A percentile compares a stretch with the other conserved stretches of the same genome.
These are phyloP conservation scores for Cystobasidiopsis lactophilus DNA, from an alignment of 768 basidiomycete genomes.

Conservation along the genomic window DNA sequence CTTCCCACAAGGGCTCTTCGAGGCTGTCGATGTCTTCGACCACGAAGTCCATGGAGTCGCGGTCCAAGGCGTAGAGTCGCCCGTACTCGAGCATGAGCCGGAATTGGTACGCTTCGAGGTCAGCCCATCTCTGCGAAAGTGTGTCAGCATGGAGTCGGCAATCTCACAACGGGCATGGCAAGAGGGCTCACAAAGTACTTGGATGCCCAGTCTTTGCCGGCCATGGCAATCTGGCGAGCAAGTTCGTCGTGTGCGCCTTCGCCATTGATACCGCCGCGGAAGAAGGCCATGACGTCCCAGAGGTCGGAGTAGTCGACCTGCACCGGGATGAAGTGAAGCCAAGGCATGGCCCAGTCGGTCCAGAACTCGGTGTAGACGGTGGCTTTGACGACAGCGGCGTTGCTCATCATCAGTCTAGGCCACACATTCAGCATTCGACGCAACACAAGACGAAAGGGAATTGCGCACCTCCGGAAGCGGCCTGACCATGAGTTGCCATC, in stretches of 20 bases:
- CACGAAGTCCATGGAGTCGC: slow-evolving; percentile 13
- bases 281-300: slow-evolving; percentile 50
- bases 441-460: not conserved
- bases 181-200: slow-evolving; percentile 8
- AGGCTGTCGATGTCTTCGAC: slow-evolving; percentile 6
- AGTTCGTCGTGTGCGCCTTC: slow-evolving; percentile 40
- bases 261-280: slow-evolving; percentile 40
- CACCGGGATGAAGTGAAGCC: slow-evolving; percentile 31
- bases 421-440: slow-evolving; percentile 19
- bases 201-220: slow-evolving; percentile 26
- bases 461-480: not conserved
- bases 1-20: slow-evolving; percentile 1
- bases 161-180: slow-evolving; percentile 12
- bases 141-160: slow-evolving; percentile 13
- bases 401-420: slow-evolving; percentile 13
- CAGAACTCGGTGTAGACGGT: not conserved
- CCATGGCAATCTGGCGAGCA: slow-evolving; percentile 35
- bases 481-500: slow-evolving; percentile 5
- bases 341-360: slow-evolving; percentile 22
- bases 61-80: slow-evolving; percentile 14
- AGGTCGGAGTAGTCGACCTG: slow-evolving; percentile 26
- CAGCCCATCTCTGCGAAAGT: slow-evolving; percentile 13
- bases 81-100: slow-evolving; percentile 18
- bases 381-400: slow-evolving; percentile 4
- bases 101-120: slow-evolving; percentile 18